phyloP scores from a whole-genome alignment of 2,329 filamentous ascomycete genomes.

The Aspergillus nomiae region DNA sequence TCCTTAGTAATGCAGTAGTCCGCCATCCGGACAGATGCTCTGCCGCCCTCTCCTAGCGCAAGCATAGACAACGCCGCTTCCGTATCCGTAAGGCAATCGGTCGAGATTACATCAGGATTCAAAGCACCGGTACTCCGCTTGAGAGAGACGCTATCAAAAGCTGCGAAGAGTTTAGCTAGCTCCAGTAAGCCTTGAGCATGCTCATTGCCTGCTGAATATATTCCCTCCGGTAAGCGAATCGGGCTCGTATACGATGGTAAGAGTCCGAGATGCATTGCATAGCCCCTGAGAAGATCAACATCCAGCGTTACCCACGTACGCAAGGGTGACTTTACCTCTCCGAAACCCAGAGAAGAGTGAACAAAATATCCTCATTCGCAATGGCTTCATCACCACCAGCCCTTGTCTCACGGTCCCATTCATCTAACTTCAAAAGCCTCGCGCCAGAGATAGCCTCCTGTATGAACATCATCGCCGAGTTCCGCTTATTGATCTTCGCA shows the following conservation, averaged over 20 bases:
- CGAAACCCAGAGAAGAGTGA: conserved; percentile 33
- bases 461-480: conserved; percentile 32
- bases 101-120: neutral
- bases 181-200: conserved; percentile 29
- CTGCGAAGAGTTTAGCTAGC: conserved; percentile 27
- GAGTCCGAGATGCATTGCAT: conserved; percentile 33
- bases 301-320: neutral
- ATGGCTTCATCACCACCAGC: conserved; percentile 17
- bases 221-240: conserved; percentile 11
- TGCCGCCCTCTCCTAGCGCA: conserved; percentile 13
- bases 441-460: conserved; percentile 31
- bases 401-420: neutral
- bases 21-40: conserved; percentile 25
- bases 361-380: conserved; percentile 28
- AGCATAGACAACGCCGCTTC: conserved; percentile 25
- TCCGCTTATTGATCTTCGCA: conserved; percentile 32
- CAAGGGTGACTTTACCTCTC: conserved; percentile 25
- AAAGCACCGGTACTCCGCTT: neutral
- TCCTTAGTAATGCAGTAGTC: conserved; percentile 33
- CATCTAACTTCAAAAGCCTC: conserved; percentile 25
- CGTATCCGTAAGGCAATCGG: conserved; percentile 20
- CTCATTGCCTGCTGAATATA: conserved; percentile 10
- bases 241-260: conserved; percentile 26
- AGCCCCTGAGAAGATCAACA: conserved; percentile 24
- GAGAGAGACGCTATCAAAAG: conserved; percentile 25